Base-by-base conservation (phyloP, 2,329 filamentous ascomycete genomes). In the Stemphylium lycopersici region DNA sequence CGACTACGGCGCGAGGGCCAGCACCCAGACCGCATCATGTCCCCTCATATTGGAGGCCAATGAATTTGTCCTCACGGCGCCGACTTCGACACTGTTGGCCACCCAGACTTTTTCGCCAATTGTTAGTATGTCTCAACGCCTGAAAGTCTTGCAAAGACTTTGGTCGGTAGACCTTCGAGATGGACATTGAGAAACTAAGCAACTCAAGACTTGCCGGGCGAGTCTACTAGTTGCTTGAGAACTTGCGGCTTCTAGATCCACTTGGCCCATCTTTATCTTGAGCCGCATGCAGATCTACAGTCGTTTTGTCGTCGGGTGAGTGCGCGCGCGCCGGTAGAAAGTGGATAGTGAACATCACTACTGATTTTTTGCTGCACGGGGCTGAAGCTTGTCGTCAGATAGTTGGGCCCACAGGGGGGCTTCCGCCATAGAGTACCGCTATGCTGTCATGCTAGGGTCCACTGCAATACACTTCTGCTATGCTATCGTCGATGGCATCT, bases 351-450 rank as follows among this genome's bases (percentile, higher is more conserved):
- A 36, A 49, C 16, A 29, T 38, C 16, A 8, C 32, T 16, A 22
- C 31, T 42, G 34, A 36, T 53, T 53, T 53, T 53, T 53, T 37
- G 38, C 50, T 53, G 31, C 46, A 40, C 22, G 22, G 39, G 42
- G 22, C 2, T 31, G 46, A 50, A 44, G 51, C 51, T 44, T 49
- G 47, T 44, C 46, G 51, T 54, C 51, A 50, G 39, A 54, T 50
- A 54, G 39, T 44, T 44, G 51, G 51, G 46, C 44, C 45, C 51
- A 54, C 39, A 44, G 16, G 24, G 50, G 33, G 37, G 24, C 22
- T 42, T 29, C 26, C 40, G 34, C 46, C 46, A 43, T 39, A 54
- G 39, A 50, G 51, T 46, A 44, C 39, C 39, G 6, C 12, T 29
- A 40, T 24, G 13, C 15, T 38, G 48, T 39, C 43, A 48, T 24